Percentiles rank a stretch among this genome's conserved stretches.
These are phyloP conservation scores for Blastomyces gilchristii DNA, from an alignment of 2,329 filamentous ascomycete species.

Conservation along the genomic window DNA sequence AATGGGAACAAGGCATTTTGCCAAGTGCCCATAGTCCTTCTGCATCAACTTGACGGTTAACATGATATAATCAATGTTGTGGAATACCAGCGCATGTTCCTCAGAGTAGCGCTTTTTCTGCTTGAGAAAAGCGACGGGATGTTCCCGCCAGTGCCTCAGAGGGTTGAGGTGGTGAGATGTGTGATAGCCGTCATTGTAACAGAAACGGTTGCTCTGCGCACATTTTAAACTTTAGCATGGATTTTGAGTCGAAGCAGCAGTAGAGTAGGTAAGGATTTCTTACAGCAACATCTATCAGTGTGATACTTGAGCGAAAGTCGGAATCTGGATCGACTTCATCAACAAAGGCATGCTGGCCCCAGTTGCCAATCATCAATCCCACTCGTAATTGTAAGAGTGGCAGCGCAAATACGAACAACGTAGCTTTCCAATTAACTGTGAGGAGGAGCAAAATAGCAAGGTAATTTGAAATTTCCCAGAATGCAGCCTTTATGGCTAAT, in stretches of 20 bases:
- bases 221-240: neutral
- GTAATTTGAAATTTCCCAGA: constrained; percentile 54
- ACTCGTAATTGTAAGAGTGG: constrained; percentile 57
- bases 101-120: constrained; percentile 56
- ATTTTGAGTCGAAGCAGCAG: neutral
- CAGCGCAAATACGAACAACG: constrained; percentile 55
- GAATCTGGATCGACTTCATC: constrained; percentile 65
- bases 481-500: constrained; percentile 46
- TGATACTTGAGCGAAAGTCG: constrained; percentile 69
- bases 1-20: constrained; percentile 62
- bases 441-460: constrained; percentile 43
- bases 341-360: constrained; percentile 74
- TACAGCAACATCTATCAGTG: constrained; percentile 66
- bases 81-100: constrained; percentile 64
- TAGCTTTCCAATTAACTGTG: constrained; percentile 43
- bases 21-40: constrained; percentile 62
- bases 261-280: constrained; percentile 24
- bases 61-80: constrained; percentile 72
- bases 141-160: constrained; percentile 69
- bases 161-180: constrained; percentile 73
- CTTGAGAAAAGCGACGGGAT: constrained; percentile 61
- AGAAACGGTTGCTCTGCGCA: constrained; percentile 63
- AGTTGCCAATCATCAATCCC: constrained; percentile 72
- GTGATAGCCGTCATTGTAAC: constrained; percentile 75
- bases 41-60: constrained; percentile 57